Conservation (phyloP, 352 stramenopile genomes). For the Phytophthora syringae region DNA sequence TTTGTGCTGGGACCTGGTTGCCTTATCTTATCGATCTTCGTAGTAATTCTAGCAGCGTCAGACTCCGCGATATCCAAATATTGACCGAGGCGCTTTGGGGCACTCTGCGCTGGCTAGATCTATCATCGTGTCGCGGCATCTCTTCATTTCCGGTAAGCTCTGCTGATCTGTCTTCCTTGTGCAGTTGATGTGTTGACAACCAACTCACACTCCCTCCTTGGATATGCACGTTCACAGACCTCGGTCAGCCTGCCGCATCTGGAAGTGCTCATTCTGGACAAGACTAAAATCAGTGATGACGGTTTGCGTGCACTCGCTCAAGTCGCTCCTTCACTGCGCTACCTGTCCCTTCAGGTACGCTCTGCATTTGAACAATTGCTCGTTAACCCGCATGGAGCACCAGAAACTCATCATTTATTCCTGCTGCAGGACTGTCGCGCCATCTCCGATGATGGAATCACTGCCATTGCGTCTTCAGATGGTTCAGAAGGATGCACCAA, state of each 20-base stretch:
- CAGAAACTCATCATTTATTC: too few species aligned
- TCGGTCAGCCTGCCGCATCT: constrained; percentile 41
- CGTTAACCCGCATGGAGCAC: too few species aligned
- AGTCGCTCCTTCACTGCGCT: constrained; percentile 49
- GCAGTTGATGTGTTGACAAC: not conserved
- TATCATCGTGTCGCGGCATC: constrained; percentile 59
- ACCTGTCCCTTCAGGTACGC: constrained; percentile 70
- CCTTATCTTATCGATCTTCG: not conserved
- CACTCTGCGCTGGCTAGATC: constrained; percentile 55
- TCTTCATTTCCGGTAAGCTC: constrained; percentile 45
- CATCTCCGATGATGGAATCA: constrained; percentile 55
- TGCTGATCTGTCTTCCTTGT: not conserved
- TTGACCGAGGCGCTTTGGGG: constrained; percentile 38
- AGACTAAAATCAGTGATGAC: constrained; percentile 54
- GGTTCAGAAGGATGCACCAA: constrained; percentile 31
- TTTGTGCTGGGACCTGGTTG: too few species aligned
- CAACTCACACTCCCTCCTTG: constrained; percentile 14
- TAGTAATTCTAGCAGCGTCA: constrained; percentile 44
- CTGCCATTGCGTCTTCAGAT: constrained; percentile 37
- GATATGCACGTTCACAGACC: constrained; percentile 22
- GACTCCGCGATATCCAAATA: constrained; percentile 36
- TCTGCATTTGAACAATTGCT: not conserved
- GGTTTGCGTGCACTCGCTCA: constrained; percentile 44
- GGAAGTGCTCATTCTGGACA: constrained; percentile 73
- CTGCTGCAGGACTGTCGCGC: constrained; percentile 52